A percentile compares a stretch with the other conserved stretches of the same genome.
phyloP scores from a whole-genome alignment of 148 eudicot species.

The Rhododendron griersonianum region DNA sequence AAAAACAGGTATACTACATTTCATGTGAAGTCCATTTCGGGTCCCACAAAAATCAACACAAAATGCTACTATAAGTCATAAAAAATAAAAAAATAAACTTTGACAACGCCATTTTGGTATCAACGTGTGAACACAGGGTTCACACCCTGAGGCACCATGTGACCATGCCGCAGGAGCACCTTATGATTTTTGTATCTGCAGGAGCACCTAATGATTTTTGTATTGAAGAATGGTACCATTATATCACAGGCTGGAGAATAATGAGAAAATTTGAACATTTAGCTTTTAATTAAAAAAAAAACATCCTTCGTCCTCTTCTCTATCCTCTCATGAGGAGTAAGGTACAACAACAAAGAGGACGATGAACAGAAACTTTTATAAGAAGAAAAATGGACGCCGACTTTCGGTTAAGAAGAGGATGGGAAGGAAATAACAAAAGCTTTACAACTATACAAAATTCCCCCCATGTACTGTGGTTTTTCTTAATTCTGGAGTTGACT shows the following conservation, averaged over 20 bases:
- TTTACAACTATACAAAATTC: slow-evolving; percentile 37
- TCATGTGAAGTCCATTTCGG: too few relatives aligned
- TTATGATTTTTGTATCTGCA: neutral
- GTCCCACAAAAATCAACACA: neutral
- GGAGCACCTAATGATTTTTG: neutral
- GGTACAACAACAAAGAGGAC: neutral
- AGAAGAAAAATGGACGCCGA: neutral
- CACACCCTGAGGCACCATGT: neutral
- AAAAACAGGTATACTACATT: too few relatives aligned
- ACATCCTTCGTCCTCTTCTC: neutral
- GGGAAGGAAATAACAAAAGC: slow-evolving; percentile 19
- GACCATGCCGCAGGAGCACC: neutral
- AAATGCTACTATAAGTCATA: neutral
- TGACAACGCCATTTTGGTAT: neutral
- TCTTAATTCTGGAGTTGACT: neutral
- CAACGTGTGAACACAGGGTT: neutral
- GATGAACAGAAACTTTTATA: neutral
- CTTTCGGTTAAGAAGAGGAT: slow-evolving; percentile 1
- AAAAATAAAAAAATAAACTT: neutral
- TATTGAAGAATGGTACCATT: neutral
- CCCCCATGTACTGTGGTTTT: neutral
- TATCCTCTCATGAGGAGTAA: neutral
- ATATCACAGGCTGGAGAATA: neutral
- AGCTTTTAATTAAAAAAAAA: neutral
- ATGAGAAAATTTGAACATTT: neutral